These are phyloP conservation scores for Marchantia polymorpha DNA, from an alignment of 225 moss, liverwort and hornwort genomes.

Conservation along the genomic window DNA sequence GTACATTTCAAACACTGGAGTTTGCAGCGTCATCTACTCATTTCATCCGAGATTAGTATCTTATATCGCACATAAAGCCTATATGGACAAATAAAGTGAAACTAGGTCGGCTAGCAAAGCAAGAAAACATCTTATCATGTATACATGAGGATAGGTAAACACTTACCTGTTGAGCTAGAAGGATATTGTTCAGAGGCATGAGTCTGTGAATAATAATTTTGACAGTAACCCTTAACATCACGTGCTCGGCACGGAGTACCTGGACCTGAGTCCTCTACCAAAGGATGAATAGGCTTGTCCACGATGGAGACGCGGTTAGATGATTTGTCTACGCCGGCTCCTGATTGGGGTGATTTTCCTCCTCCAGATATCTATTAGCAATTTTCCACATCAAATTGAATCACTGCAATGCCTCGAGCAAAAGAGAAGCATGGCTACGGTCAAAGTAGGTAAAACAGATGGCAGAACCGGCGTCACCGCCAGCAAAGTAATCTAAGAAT, in stretches of 20 bases:
- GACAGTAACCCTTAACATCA: not conserved
- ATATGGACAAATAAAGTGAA: too few species aligned
- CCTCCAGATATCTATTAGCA: constrained; percentile 24
- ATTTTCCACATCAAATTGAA: not conserved
- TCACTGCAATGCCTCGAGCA: too few species aligned
- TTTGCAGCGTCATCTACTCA: too few species aligned
- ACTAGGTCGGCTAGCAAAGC: too few species aligned
- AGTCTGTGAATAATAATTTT: not conserved
- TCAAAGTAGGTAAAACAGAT: too few species aligned
- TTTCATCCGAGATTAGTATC: too few species aligned
- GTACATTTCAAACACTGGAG: too few species aligned
- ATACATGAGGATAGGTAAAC: not conserved
- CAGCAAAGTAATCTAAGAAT: too few species aligned
- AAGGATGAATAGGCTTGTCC: not conserved
- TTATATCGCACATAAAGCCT: too few species aligned
- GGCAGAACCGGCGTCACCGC: too few species aligned
- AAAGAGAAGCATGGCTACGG: too few species aligned
- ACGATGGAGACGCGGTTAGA: not conserved
- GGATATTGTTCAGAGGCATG: not conserved
- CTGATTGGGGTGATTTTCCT: constrained; percentile 11
- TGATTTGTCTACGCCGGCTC: constrained; percentile 1
- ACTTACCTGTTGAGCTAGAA: not conserved
- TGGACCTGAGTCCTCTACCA: constrained; percentile 6
- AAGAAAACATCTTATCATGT: not conserved
- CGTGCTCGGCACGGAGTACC: constrained; percentile 1